Evolutionary conservation across 2,329 filamentous ascomycete species (phyloP), one percentile per base, ranked within the genome.

Genomic region (Cryphonectria naterciae): DNA sequence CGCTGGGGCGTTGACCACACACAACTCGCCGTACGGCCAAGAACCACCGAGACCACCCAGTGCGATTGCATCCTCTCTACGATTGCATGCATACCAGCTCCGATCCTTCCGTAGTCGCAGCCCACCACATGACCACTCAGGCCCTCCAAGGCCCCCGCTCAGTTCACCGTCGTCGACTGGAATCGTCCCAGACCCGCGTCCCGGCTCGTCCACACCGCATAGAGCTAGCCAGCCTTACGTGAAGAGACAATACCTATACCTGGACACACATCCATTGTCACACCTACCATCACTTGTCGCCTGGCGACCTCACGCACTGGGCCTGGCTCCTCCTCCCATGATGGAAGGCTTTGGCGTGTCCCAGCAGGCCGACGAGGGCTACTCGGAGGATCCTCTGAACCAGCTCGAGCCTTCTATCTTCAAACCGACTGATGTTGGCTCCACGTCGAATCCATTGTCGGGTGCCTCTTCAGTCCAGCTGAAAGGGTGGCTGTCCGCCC

Each of bases 291-390:
- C 72, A 61, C 28, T 67, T 68, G 65, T 77, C 76, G 75, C 73
- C 75, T 62, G 71, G 73, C 70, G 77, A 75, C 72, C 72, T 63
- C 8, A 39, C 8, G 13, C 68, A 22, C 75, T 7, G 22, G 41
- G 17, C 15, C 35, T 52, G 46, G 8, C 56, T 19, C 11, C 46
- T 19, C 43, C 6, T n/a, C 19, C 28, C 56, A 62, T 22, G 43
- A 74, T 74, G 73, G 73, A 74, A 52, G 63, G 68, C 61, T 74
- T 71, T 54, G 68, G 69, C 54, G 67, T 68, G 58, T 73, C 72
- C 22, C 84, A 86, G 71, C 85, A 90, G 79, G 87, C 94, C 71
- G 93, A 97, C 82, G 94, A 97, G 82, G 94, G 94, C 77, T 97
- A 96, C 80, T 95, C 93, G 7, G 93, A 96, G 79, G 93, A 95